A percentile compares a stretch with the other conserved stretches of the same genome.
phyloP scores from a whole-genome alignment of 2,329 filamentous ascomycete genomes.

The Curvularia sp. region DNA sequence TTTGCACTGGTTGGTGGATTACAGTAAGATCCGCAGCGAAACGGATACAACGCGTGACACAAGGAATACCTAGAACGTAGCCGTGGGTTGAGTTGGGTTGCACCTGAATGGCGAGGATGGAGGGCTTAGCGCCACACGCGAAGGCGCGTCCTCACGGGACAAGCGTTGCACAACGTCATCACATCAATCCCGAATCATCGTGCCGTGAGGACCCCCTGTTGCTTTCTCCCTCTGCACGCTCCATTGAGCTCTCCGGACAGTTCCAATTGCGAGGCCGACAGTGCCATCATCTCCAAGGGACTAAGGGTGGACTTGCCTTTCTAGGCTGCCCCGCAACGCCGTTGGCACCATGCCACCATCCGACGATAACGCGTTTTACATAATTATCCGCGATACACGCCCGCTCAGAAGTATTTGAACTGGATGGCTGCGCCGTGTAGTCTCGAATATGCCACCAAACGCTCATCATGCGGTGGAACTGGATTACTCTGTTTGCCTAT shows the following conservation, averaged over 20 bases:
- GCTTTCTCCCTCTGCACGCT: not conserved
- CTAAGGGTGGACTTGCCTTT: slow-evolving; percentile 31
- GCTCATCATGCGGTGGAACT: slow-evolving; percentile 30
- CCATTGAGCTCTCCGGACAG: not conserved
- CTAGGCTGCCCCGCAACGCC: slow-evolving; percentile 30
- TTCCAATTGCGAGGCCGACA: not conserved
- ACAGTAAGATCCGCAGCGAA: not conserved
- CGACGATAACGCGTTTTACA: slow-evolving; percentile 40
- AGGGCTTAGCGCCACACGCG: slow-evolving; percentile 28
- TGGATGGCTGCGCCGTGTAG: not conserved
- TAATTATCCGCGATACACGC: slow-evolving; percentile 34
- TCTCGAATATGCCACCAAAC: not conserved
- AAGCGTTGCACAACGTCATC: slow-evolving; percentile 33
- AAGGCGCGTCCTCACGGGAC: slow-evolving; percentile 41
- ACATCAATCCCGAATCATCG: not conserved
- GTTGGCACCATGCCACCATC: slow-evolving; percentile 24
- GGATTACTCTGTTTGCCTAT: slow-evolving; percentile 23
- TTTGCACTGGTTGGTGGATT: not conserved
- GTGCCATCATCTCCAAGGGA: not conserved
- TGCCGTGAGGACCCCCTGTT: not conserved
- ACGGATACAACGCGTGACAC: not conserved
- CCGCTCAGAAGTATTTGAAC: slow-evolving; percentile 12
- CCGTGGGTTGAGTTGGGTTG: slow-evolving; percentile 6
- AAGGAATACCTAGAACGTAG: slow-evolving; percentile 3
- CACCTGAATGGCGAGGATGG: slow-evolving; percentile 7